These are phyloP conservation scores for Datura wrightii DNA, from an alignment of 257 asterid species.

Conservation along the genomic window DNA sequence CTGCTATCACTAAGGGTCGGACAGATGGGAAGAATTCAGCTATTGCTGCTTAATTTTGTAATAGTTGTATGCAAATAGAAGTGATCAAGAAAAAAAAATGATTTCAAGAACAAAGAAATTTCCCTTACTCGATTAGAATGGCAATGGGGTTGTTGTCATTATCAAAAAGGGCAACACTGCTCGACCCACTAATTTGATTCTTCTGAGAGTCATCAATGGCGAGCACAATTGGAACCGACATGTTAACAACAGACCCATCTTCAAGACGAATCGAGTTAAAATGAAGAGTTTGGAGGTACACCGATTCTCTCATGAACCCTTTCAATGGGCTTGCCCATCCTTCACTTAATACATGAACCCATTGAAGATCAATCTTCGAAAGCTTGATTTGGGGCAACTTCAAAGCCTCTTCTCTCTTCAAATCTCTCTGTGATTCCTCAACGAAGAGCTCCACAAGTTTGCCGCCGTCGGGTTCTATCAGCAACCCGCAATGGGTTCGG, in stretches of 20 bases:
- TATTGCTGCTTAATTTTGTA: too few relatives aligned
- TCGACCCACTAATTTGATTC: slow-evolving; percentile 56
- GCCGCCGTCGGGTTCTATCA: slow-evolving; percentile 93
- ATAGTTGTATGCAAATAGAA: too few relatives aligned
- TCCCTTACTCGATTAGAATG: slow-evolving; percentile 66
- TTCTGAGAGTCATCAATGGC: slow-evolving; percentile 80
- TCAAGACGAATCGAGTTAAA: slow-evolving; percentile 75
- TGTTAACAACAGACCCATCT: slow-evolving; percentile 78
- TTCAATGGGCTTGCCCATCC: slow-evolving; percentile 98
- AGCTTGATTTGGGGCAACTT: slow-evolving; percentile 66
- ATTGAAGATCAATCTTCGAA: slow-evolving; percentile 74
- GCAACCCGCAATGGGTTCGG: slow-evolving; percentile 48
- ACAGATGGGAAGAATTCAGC: too few relatives aligned
- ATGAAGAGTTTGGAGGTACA: slow-evolving; percentile 99
- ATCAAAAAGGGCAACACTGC: slow-evolving; percentile 76
- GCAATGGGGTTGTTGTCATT: slow-evolving; percentile 56
- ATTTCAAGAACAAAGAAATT: background rate
- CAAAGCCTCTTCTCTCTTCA: slow-evolving; percentile 51
- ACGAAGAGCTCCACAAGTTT: slow-evolving; percentile 70
- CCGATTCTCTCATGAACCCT: slow-evolving; percentile 92
- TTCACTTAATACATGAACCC: slow-evolving; percentile 97
- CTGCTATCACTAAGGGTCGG: too few relatives aligned
- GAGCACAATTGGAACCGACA: slow-evolving; percentile 96
- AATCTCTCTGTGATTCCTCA: slow-evolving; percentile 53
- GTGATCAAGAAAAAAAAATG: background rate